phyloP scores from a whole-genome alignment of 2,329 filamentous ascomycete genomes.

The Penicillium sp. region DNA sequence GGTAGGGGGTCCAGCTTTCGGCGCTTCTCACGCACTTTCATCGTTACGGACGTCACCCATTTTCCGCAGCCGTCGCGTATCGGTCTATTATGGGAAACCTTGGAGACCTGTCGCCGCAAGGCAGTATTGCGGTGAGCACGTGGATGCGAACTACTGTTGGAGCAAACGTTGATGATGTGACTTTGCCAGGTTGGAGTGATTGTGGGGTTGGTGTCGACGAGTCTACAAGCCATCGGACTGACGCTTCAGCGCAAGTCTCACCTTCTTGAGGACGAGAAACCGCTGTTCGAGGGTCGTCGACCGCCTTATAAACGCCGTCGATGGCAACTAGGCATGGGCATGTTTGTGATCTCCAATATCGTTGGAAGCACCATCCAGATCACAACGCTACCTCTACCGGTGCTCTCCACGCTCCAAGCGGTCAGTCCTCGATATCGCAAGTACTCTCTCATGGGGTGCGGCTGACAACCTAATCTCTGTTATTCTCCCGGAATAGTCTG shows the following conservation, averaged over 20 bases:
- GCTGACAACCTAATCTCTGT: constrained; percentile 6
- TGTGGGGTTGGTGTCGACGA: constrained; percentile 87
- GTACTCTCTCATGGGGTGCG: not conserved
- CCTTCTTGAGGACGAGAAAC: constrained; percentile 93
- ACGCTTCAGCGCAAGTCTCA: constrained; percentile 97
- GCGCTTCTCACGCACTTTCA: constrained; percentile 3
- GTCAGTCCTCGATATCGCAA: constrained; percentile 36
- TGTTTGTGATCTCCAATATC: constrained; percentile 93
- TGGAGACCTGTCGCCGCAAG: constrained; percentile 69
- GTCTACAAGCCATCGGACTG: constrained; percentile 87
- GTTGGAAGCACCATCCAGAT: constrained; percentile 96
- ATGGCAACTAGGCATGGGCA: constrained; percentile 92
- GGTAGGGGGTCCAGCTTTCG: constrained; percentile 12
- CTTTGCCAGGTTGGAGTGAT: constrained; percentile 72
- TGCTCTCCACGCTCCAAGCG: constrained; percentile 90
- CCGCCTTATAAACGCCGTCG: constrained; percentile 83
- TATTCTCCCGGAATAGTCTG: constrained; percentile 51
- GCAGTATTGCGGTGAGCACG: constrained; percentile 64
- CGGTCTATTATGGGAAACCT: constrained; percentile 58
- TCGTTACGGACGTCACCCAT: constrained; percentile 17
- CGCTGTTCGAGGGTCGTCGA: constrained; percentile 66
- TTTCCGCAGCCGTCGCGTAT: constrained; percentile 35
- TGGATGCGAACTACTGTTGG: not conserved
- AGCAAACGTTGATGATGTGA: constrained; percentile 12
- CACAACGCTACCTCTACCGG: constrained; percentile 86